Evolutionary conservation across 306 rosid species (phyloP).

Genomic region (cucumber (Cucumis sativus)): Cucumber_9930_V3 NC_026655.2:26439501-26440000

Average conservation of each 20-base stretch:
- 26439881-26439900: slow-evolving; percentile 14
- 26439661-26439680: slow-evolving; percentile 82
- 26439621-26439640: slow-evolving; percentile 53
- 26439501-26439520: slow-evolving; percentile 95
- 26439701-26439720: slow-evolving; percentile 98
- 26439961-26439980: not conserved
- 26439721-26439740: slow-evolving; percentile 91
- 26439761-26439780: slow-evolving; percentile 95
- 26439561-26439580: not conserved
- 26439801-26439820: slow-evolving; percentile 96
- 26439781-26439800: slow-evolving; percentile 97
- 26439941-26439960: slow-evolving; percentile 67
- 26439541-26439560: not conserved
- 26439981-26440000: not conserved
- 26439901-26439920: slow-evolving; percentile 23
- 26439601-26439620: not conserved
- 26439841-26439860: slow-evolving; percentile 87
- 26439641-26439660: slow-evolving; percentile 99
- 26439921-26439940: slow-evolving; percentile 13
- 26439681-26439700: slow-evolving; percentile 93
- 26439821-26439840: slow-evolving; percentile 98
- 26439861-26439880: slow-evolving; percentile 39
- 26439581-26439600: not conserved
- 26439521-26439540: slow-evolving; percentile 72
- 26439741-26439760: slow-evolving; percentile 96